Base-by-base conservation (phyloP, 2,329 filamentous ascomycete genomes). In the Magnaporthiopsis poae region DNA sequence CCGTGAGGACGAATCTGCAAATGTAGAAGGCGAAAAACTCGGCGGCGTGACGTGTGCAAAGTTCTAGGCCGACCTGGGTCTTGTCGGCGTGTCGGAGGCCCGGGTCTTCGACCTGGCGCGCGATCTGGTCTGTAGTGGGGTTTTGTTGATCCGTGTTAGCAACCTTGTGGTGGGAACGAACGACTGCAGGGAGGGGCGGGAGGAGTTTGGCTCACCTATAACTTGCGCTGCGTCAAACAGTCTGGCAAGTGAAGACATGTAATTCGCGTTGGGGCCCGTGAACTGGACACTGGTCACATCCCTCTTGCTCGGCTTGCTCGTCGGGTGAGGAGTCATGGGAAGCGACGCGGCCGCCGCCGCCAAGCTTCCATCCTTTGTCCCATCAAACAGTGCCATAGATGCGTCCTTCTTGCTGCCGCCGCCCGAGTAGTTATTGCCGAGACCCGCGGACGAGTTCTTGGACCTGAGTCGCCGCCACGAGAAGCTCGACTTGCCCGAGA, bases 11-110 rank as follows among this genome's bases (percentile, higher is more conserved):
- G 75, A 99, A 99, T 25, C 95, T 89, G 77, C 94, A 97, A 35
- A 99, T 85, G 76, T 95, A 98, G 77, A 99, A 97, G 21, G 90
- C 93, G 76, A 99, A 99, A 78, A 99, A 99, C 77, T 99, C 95
- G 46, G 94, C 91, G 9, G 94, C 95, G 76, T 97, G 94, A 60
- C 94, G 87, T 52, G 92, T 92, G 75, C 92, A 95, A 60, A 99
- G 84, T 78, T 99, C 95, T 46, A 99, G 85, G 12, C 95, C 95
- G 65, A 99, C 93, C 74, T 97, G 93, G 11, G 95, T 98, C 73
- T 92, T 92, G 71, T 93, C 94, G 25, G 92, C 92, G 77, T 95
- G 91, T 71, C 91, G 90, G 66, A 98, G 84, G 12, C 94, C 94
- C 7, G 94, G 94, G 74, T 98, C 94, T 75, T 97, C 94, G 62